These are phyloP conservation scores for Jamesozyma rosinii DNA, from an alignment of 805 yeast species.

Conservation along the genomic window DNA sequence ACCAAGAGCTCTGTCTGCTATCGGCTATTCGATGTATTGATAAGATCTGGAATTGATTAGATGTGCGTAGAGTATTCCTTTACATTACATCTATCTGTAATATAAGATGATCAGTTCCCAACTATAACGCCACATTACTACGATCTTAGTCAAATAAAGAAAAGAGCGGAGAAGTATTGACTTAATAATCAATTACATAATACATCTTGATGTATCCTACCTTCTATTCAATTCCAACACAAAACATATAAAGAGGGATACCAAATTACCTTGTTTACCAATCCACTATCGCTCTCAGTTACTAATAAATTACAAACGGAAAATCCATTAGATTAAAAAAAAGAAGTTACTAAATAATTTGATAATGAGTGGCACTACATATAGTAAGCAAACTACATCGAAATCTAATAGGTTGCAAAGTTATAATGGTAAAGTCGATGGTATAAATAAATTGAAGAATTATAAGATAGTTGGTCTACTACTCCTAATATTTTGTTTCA, in stretches of 20 bases:
- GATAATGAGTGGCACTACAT: not conserved
- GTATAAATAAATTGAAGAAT: not conserved
- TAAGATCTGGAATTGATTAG: not conserved
- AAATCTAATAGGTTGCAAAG: not conserved
- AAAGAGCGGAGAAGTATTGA: not conserved
- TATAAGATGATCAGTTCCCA: not conserved
- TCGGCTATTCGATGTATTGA: not conserved
- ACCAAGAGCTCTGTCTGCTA: not conserved
- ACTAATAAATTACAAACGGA: not conserved
- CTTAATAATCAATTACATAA: not conserved
- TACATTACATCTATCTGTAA: not conserved
- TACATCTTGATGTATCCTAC: not conserved
- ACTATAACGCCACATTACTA: not conserved
- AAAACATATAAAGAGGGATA: not conserved
- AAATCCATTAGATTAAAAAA: too few species aligned
- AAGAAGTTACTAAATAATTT: not conserved
- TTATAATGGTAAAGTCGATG: not conserved
- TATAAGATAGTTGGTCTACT: not conserved
- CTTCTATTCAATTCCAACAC: too few species aligned
- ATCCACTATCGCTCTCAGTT: not conserved
- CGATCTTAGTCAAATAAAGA: not conserved
- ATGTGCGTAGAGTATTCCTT: not conserved
- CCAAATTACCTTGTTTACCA: not conserved
- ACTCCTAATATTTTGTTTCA: not conserved
- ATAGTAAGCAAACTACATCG: not conserved